These are phyloP conservation scores for Dictyostelium firmibasis DNA, from an alignment of 78 protist genomes.

Conservation along the genomic window DNA sequence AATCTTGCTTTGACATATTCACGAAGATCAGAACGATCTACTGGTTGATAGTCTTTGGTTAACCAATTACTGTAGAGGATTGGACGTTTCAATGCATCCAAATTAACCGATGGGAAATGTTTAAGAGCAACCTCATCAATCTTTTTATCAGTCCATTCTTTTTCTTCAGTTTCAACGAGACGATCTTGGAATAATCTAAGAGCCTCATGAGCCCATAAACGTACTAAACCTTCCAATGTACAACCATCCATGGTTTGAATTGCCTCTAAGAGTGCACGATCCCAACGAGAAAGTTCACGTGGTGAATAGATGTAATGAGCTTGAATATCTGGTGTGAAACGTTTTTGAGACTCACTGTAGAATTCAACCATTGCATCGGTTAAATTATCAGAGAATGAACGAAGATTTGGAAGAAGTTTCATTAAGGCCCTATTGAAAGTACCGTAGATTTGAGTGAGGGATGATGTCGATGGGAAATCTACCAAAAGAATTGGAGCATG, in stretches of 20 bases:
- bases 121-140: conserved; percentile 79
- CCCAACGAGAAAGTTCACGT: conserved; percentile 98
- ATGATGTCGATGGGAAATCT: conserved; percentile 96
- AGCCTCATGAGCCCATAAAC: conserved; percentile 98
- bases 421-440: conserved; percentile 96
- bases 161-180: conserved; percentile 89
- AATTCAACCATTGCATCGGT: conserved; percentile 97
- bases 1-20: conserved; percentile 89
- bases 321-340: conserved; percentile 95
- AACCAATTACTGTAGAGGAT: conserved; percentile 95
- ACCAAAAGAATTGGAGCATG: conserved; percentile 96
- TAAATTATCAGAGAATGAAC: conserved; percentile 83
- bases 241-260: conserved; percentile 80
- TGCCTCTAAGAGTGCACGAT: conserved; percentile 92
- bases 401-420: conserved; percentile 84
- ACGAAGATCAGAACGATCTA: conserved; percentile 88
- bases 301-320: conserved; percentile 98
- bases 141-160: conserved; percentile 90
- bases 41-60: conserved; percentile 85
- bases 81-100: conserved; percentile 89
- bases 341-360: conserved; percentile 88
- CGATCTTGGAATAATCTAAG: conserved; percentile 98
- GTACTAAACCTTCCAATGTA: conserved; percentile 85
- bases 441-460: conserved; percentile 97
- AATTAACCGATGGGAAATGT: conserved; percentile 84